Evolutionary conservation across 208 protist genomes (phyloP).

Genomic region (Acanthamoeba rhysodes): DNA sequence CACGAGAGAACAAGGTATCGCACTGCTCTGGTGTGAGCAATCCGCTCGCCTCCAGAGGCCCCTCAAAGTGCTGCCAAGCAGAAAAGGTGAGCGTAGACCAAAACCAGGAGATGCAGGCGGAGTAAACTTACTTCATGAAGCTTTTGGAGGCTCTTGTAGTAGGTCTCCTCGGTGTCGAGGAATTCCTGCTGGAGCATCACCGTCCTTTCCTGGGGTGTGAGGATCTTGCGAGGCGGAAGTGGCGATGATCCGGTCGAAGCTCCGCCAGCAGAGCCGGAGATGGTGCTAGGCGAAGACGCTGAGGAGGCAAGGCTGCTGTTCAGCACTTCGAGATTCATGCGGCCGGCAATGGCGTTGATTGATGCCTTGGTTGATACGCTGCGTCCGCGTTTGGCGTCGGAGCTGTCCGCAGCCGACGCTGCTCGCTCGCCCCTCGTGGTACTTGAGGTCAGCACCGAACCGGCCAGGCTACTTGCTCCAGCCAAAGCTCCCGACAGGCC

Average conservation of each 20-base stretch:
- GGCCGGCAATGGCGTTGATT: slow-evolving; percentile 22
- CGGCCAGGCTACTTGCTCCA: neutral
- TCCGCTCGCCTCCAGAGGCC: slow-evolving; percentile 3
- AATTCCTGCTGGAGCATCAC: slow-evolving; percentile 73
- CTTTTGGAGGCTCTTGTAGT: slow-evolving; percentile 36
- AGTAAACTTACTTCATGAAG: slow-evolving; percentile 52
- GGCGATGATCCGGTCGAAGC: neutral
- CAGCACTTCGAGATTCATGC: slow-evolving; percentile 44
- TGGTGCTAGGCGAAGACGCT: neutral
- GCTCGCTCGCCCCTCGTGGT: neutral
- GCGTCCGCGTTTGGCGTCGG: neutral
- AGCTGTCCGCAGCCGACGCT: neutral
- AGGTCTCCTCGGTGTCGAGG: slow-evolving; percentile 60
- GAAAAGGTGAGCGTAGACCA: neutral
- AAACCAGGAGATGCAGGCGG: neutral
- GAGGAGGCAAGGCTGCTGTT: neutral
- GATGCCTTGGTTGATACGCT: neutral
- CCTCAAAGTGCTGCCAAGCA: slow-evolving; percentile 29
- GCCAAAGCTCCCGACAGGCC: neutral
- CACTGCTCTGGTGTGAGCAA: slow-evolving; percentile 52
- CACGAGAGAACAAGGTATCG: slow-evolving; percentile 51
- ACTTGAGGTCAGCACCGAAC: neutral
- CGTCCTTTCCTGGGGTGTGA: slow-evolving; percentile 41
- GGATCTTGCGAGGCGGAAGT: slow-evolving; percentile 35
- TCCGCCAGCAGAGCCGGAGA: neutral